Percentiles rank a stretch among this genome's conserved stretches.
Conservation (phyloP, 2,329 filamentous ascomycete genomes). For the Coccinonectria pachysandricola region DNA sequence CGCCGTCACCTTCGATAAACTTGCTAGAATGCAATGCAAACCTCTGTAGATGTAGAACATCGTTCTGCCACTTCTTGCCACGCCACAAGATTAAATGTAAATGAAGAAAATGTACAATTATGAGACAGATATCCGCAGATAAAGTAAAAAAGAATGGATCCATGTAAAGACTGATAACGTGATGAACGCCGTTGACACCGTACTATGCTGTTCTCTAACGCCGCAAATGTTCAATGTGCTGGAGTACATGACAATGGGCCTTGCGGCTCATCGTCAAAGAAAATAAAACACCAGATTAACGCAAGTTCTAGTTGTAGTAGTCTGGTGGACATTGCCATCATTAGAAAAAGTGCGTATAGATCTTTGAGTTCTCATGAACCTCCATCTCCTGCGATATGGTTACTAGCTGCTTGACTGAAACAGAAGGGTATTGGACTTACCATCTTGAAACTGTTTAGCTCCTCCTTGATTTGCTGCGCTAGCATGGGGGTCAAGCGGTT, state of each 20-base stretch:
- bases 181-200: slow-evolving; percentile 44
- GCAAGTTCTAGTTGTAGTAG: too few species aligned
- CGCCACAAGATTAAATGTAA: too few species aligned
- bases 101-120: slow-evolving; percentile 29
- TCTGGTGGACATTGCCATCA: slow-evolving; percentile 24
- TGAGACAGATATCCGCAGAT: too few species aligned
- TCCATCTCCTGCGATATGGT: slow-evolving; percentile 89
- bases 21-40: too few species aligned
- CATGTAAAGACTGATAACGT: slow-evolving; percentile 26
- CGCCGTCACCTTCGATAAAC: too few species aligned
- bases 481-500: slow-evolving; percentile 94
- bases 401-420: too few species aligned
- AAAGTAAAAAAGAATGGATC: too few species aligned
- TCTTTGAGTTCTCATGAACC: slow-evolving; percentile 96
- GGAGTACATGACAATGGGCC: slow-evolving; percentile 38
- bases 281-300: too few species aligned
- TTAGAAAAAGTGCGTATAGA: slow-evolving; percentile 99
- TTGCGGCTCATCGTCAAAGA: slow-evolving; percentile 15
- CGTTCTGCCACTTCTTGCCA: too few species aligned
- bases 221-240: slow-evolving; percentile 38
- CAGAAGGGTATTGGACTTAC: too few species aligned
- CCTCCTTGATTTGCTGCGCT: slow-evolving; percentile 98
- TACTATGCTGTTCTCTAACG: slow-evolving; percentile 49
- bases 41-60: too few species aligned
- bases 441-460: slow-evolving; percentile 99